A percentile compares a stretch with the other conserved stretches of the same genome.
Conservation (phyloP, 73 alveolate species). For the Strombidium stylifer region DNA sequence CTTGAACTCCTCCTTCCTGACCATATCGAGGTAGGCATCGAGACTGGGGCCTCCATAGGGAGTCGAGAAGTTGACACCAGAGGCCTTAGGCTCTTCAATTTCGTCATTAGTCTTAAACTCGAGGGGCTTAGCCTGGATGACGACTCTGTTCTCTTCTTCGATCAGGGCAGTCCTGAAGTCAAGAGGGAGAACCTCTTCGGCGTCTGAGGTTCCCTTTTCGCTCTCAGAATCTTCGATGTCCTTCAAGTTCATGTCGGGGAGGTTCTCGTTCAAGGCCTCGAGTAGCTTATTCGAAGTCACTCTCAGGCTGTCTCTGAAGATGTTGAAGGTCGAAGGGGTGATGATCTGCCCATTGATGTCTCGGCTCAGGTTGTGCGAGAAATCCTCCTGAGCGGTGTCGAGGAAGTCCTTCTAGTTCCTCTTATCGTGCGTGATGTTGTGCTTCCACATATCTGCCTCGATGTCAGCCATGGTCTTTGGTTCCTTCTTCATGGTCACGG, state of each 20-base stretch:
- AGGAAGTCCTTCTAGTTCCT: slow-evolving; percentile 46
- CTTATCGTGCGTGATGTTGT: slow-evolving; percentile 21
- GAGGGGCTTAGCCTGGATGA: slow-evolving; percentile 64
- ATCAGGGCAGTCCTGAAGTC: slow-evolving; percentile 61
- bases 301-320: slow-evolving; percentile 62
- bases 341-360: slow-evolving; percentile 63
- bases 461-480: slow-evolving; percentile 30
- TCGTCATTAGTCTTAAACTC: slow-evolving; percentile 40
- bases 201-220: slow-evolving; percentile 30
- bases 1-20: slow-evolving; percentile 53
- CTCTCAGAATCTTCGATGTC: slow-evolving; percentile 21
- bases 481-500: neutral
- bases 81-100: slow-evolving; percentile 3
- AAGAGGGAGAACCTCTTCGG: slow-evolving; percentile 48
- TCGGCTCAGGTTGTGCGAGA: slow-evolving; percentile 43
- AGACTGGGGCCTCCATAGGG: neutral
- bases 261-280: slow-evolving; percentile 38
- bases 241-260: slow-evolving; percentile 66
- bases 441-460: slow-evolving; percentile 46
- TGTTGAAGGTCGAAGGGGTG: slow-evolving; percentile 67
- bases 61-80: neutral
- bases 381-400: slow-evolving; percentile 56
- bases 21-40: slow-evolving; percentile 46
- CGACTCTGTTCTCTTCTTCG: slow-evolving; percentile 37
- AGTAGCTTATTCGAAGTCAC: slow-evolving; percentile 45